Conservation (phyloP, 1,139 yeast species). For the Taphrina sp. region DNA sequence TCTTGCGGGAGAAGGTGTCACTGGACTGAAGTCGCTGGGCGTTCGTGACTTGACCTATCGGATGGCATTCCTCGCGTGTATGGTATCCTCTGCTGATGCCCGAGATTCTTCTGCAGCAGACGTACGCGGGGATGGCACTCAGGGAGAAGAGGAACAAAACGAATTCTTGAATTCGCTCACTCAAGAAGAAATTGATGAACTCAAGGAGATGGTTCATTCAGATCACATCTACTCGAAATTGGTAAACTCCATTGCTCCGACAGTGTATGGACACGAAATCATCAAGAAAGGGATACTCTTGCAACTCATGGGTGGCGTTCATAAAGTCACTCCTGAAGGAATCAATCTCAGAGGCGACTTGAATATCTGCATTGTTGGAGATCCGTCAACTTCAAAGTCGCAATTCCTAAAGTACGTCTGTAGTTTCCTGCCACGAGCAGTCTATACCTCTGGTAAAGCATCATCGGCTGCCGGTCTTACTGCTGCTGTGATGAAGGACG, state of each 20-base stretch:
- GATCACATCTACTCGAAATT: constrained; percentile 80
- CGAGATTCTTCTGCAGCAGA: constrained; percentile 44
- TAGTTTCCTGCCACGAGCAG: constrained; percentile 88
- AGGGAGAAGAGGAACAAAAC: constrained; percentile 65
- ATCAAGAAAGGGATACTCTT: constrained; percentile 87
- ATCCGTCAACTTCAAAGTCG: constrained; percentile 96
- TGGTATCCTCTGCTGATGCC: constrained; percentile 55
- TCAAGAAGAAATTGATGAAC: constrained; percentile 77
- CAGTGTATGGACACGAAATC: constrained; percentile 94
- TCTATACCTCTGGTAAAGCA: constrained; percentile 97
- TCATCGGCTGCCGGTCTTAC: constrained; percentile 98
- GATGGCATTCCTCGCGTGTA: constrained; percentile 87
- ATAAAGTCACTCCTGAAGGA: constrained; percentile 90
- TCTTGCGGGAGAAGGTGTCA: constrained; percentile 68
- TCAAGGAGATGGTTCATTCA: constrained; percentile 88
- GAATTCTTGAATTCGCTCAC: constrained; percentile 75
- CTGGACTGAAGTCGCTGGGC: constrained; percentile 82
- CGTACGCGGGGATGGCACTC: constrained; percentile 50
- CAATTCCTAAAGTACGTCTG: constrained; percentile 93
- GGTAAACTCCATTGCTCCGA: constrained; percentile 90
- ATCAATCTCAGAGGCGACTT: constrained; percentile 95
- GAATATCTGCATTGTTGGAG: constrained; percentile 95
- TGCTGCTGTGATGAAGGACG: constrained; percentile 96
- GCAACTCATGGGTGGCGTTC: constrained; percentile 94
- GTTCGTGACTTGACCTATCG: constrained; percentile 92